These are phyloP conservation scores for Rhodotorula toruloides DNA, from an alignment of 768 basidiomycete genomes.

Conservation along the genomic window DNA sequence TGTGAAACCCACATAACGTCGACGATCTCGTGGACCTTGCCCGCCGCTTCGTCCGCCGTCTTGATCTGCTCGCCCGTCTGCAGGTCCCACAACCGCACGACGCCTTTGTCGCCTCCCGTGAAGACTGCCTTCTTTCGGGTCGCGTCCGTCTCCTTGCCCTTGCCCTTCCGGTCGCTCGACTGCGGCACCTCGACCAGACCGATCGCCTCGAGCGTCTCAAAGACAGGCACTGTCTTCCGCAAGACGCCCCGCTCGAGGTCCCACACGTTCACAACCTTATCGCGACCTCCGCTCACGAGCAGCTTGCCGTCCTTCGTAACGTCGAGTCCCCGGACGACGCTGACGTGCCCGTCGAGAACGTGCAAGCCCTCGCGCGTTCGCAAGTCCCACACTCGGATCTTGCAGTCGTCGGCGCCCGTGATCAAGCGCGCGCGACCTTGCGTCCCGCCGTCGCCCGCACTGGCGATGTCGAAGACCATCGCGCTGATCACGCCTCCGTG, in stretches of 20 bases:
- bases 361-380: conserved; percentile 64
- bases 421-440: conserved; percentile 62
- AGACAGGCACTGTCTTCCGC: conserved; percentile 49
- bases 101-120: conserved; percentile 86
- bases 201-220: conserved; percentile 42
- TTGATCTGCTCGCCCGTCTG: conserved; percentile 60
- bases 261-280: conserved; percentile 90
- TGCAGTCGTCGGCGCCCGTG: conserved; percentile 86
- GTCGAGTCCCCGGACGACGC: conserved; percentile 85
- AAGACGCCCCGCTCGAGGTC: conserved; percentile 57
- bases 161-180: conserved; percentile 44
- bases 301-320: conserved; percentile 78
- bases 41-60: conserved; percentile 48
- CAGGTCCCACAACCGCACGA: conserved; percentile 78
- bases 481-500: conserved; percentile 97
- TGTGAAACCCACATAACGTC: conserved; percentile 65
- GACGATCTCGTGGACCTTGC: conserved; percentile 67
- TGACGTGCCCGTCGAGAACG: conserved; percentile 90
- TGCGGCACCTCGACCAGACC: conserved; percentile 36
- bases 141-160: conserved; percentile 42
- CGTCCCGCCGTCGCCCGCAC: conserved; percentile 46
- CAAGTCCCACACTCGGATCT: conserved; percentile 86
- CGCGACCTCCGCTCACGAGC: conserved; percentile 85
- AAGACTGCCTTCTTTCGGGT: conserved; percentile 52
- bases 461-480: conserved; percentile 72